These are phyloP conservation scores for Eucalyptus camaldulensis DNA, from an alignment of 345 rosid genomes.

Conservation along the genomic window DNA sequence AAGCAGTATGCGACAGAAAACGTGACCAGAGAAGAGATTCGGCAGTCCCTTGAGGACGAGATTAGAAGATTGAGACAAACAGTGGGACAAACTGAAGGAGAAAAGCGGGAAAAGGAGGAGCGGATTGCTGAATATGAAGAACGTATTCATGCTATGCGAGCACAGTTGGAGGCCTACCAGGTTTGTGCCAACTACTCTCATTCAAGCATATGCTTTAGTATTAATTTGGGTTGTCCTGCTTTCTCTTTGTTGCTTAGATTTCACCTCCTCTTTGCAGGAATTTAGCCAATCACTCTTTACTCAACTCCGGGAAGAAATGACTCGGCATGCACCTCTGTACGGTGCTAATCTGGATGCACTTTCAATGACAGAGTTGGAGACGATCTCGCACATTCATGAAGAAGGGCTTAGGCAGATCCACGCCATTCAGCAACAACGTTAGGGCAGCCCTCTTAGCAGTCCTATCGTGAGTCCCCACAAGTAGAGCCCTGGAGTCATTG, in stretches of 20 bases:
- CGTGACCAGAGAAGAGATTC: slow-evolving; percentile 55
- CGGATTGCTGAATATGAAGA: no score
- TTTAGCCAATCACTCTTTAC: slow-evolving; percentile 63
- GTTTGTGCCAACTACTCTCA: slow-evolving; percentile 13
- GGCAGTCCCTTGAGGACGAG: no score
- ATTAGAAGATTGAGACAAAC: no score
- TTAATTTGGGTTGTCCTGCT: not conserved
- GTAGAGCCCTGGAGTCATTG: not conserved
- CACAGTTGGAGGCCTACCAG: slow-evolving; percentile 88
- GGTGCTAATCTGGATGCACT: slow-evolving; percentile 89
- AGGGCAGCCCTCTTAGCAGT: slow-evolving; percentile 66
- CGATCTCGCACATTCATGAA: slow-evolving; percentile 83
- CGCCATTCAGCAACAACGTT: slow-evolving; percentile 48
- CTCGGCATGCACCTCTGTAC: slow-evolving; percentile 85
- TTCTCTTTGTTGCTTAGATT: not conserved
- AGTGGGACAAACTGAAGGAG: no score
- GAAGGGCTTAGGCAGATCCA: slow-evolving; percentile 94
- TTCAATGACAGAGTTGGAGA: slow-evolving; percentile 86
- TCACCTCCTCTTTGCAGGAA: slow-evolving; percentile 45
- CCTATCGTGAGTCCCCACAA: slow-evolving; percentile 53
- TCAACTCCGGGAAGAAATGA: slow-evolving; percentile 79
- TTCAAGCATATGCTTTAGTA: not conserved
- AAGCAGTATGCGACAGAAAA: slow-evolving; percentile 82
- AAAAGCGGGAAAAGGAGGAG: no score
- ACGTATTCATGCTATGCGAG: slow-evolving; percentile 89